phyloP scores from a whole-genome alignment of 805 yeast genomes.

The Starmerella riodocensis region DNA sequence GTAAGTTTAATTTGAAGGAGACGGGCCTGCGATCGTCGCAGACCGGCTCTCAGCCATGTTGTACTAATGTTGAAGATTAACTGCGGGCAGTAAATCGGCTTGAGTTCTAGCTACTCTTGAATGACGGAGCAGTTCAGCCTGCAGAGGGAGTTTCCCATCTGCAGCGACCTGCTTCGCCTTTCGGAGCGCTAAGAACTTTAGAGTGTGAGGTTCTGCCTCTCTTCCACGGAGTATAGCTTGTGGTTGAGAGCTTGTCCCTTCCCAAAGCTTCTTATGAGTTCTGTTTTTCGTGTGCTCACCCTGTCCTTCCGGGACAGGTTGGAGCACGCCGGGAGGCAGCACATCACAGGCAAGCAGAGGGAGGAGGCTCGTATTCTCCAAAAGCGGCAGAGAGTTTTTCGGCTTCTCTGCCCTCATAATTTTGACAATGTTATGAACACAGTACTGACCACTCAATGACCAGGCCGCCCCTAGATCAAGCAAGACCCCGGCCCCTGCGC shows the following conservation, averaged over 20 bases:
- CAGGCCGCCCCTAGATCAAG: conserved; percentile 53
- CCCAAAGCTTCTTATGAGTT: neutral
- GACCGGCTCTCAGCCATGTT: conserved; percentile 4
- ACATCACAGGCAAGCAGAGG: too few relatives aligned
- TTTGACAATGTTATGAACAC: conserved; percentile 8
- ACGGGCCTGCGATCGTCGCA: neutral
- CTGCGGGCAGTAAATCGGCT: conserved; percentile 18
- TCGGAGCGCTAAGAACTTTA: conserved; percentile 15
- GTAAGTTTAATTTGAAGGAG: conserved; percentile 14
- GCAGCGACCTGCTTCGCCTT: neutral
- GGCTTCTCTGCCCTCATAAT: too few relatives aligned
- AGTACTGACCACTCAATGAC: conserved; percentile 26
- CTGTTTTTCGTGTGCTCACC: neutral
- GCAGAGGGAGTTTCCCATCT: too few relatives aligned
- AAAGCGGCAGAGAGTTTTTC: too few relatives aligned
- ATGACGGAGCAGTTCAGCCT: too few relatives aligned
- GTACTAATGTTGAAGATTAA: conserved; percentile 15
- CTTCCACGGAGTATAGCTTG: conserved; percentile 23
- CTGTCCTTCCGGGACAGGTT: neutral
- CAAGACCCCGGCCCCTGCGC: conserved; percentile 91
- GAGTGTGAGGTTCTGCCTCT: conserved; percentile 22
- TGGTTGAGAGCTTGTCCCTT: conserved; percentile 18
- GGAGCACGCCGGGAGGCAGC: too few relatives aligned
- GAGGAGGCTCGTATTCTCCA: conserved; percentile 8
- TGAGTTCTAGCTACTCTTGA: neutral